These are phyloP conservation scores for Haberlea rhodopensis DNA, from an alignment of 257 asterid genomes.

Conservation along the genomic window DNA sequence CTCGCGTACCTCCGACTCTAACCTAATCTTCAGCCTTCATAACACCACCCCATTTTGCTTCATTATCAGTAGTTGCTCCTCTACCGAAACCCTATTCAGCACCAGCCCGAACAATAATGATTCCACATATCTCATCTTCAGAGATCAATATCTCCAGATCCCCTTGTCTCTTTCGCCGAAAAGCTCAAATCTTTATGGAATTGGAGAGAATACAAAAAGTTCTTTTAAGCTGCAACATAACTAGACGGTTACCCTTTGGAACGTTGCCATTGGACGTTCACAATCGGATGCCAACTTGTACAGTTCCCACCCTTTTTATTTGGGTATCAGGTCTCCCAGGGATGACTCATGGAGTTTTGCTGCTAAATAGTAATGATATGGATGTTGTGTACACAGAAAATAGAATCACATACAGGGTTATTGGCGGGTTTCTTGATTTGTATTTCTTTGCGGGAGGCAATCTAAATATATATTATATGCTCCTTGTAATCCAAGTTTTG, in stretches of 20 bases:
- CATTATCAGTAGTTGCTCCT: too few species aligned
- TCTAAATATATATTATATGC: too few species aligned
- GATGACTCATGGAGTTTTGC: conserved; percentile 71
- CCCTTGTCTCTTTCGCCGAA: too few species aligned
- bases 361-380: conserved; percentile 90
- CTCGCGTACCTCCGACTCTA: too few species aligned
- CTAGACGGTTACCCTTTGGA: conserved; percentile 82
- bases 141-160: too few species aligned
- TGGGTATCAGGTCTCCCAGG: conserved; percentile 70
- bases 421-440: conserved; percentile 76
- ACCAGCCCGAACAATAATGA: too few species aligned
- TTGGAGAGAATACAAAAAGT: not conserved
- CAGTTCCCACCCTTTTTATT: conserved; percentile 86
- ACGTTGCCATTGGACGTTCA: conserved; percentile 59
- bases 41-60: too few species aligned
- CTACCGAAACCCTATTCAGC: too few species aligned
- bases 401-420: conserved; percentile 69
- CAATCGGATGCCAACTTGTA: conserved; percentile 64
- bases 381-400: conserved; percentile 66
- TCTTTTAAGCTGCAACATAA: conserved; percentile 50
- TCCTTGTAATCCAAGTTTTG: too few species aligned
- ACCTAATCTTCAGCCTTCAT: too few species aligned
- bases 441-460: conserved; percentile 82
- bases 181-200: too few species aligned
- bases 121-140: too few species aligned